phyloP scores from a whole-genome alignment of 805 yeast genomes.

The Candida morakotiae region DNA sequence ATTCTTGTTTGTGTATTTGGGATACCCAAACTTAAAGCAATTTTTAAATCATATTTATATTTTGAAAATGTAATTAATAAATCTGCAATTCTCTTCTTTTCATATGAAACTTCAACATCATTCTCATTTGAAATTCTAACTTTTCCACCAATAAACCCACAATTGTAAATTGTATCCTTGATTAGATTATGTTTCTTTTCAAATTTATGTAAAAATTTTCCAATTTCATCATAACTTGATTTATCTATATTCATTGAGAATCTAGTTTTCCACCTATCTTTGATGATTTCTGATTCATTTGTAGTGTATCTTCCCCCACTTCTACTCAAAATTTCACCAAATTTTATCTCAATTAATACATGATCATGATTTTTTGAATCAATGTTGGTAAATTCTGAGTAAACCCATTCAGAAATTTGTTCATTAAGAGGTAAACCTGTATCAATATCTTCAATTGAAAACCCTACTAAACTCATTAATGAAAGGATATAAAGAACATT shows the following conservation, averaged over 20 bases:
- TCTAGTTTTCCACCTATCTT: neutral
- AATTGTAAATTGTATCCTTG: constrained; percentile 86
- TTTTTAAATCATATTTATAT: neutral
- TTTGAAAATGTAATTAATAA: neutral
- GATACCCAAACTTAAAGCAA: neutral
- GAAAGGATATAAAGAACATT: too few species aligned
- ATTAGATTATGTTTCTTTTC: constrained; percentile 25
- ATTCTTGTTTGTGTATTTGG: neutral
- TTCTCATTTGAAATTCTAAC: constrained; percentile 35
- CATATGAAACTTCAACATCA: neutral
- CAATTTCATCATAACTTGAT: neutral
- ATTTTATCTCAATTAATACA: neutral
- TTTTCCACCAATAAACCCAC: constrained; percentile 83
- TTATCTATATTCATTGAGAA: neutral
- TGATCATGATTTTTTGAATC: neutral
- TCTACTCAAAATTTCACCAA: neutral
- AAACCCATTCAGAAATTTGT: neutral
- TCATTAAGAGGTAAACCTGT: neutral
- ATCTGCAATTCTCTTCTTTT: neutral
- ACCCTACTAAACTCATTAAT: neutral
- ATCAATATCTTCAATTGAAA: neutral
- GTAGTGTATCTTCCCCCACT: neutral
- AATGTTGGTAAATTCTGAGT: neutral
- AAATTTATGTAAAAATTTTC: neutral
- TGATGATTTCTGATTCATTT: neutral